Base-by-base conservation (phyloP, 75 land plant species). In the Sequoia sempervirens region DNA sequence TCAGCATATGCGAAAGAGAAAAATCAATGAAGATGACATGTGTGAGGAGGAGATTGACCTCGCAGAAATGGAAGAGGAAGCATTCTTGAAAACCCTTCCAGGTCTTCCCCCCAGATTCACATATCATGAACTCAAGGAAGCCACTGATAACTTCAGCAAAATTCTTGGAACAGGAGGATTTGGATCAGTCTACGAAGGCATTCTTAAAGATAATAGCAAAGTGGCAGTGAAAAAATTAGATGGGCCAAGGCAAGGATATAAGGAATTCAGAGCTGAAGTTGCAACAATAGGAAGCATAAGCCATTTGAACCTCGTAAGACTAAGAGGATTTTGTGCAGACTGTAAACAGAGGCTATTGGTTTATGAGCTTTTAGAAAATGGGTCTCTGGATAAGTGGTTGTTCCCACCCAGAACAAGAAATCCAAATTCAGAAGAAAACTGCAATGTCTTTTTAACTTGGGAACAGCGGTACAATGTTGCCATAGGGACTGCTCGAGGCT, bases 201-300 rank as follows among this genome's bases (percentile, higher is more conserved):
- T 79, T 32, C 85, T 87, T 32, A 3, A 23, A 26, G 87, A 87
- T 66, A 41, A 50, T 20, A 79, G 52, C 32, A 12, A 23, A 34
- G 87, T 87, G 50, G 89, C 89, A 56, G 89, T 87, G 84, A 87
- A 87, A 74, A 26, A 34, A 28, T 70, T 85, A 56, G 72, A 81
- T 41, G 47, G 43, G 32, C 58, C n/a, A 36, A 40, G 64, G 20
- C 64, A 76, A 37, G 89, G 87, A 68, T 40, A 52, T 15, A 87
- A 87, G 58, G 80, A 87, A 58, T 89, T 89, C 78, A 37, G 69
- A 34, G 89, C 89, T 12, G 91, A 89, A 84, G 85, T 89, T 34
- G 66, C 47, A 46, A 89, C 90, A 5, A 46, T 89, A 5, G 90
- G 90, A 23, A 87, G 85, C 82, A 89, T 89, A 43, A 82, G 85